phyloP scores from a whole-genome alignment of 805 yeast species.

The Zygosaccharomyces gambellarensis region DNA sequence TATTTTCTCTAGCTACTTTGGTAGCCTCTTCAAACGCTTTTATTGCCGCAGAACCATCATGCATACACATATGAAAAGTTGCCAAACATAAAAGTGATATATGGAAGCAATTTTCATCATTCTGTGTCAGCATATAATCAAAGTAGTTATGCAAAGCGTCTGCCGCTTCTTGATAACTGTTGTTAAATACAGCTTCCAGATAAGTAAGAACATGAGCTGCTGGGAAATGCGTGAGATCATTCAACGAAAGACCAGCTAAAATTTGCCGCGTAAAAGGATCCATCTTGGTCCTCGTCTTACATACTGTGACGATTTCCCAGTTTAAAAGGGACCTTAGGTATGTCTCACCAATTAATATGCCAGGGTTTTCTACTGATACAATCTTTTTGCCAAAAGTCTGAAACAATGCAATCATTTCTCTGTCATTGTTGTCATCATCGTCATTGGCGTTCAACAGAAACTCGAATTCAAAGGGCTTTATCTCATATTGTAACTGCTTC shows the following conservation, averaged over 20 bases:
- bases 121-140: constrained; percentile 69
- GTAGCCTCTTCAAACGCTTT: constrained; percentile 83
- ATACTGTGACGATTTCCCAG: constrained; percentile 18
- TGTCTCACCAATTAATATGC: constrained; percentile 8
- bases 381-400: not conserved
- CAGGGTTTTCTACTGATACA: not conserved
- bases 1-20: constrained; percentile 78
- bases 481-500: not conserved
- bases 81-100: constrained; percentile 72
- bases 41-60: constrained; percentile 62
- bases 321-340: constrained; percentile 25
- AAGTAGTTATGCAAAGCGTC: constrained; percentile 57
- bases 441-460: constrained; percentile 2
- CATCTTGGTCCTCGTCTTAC: constrained; percentile 3
- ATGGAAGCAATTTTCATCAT: constrained; percentile 63
- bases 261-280: constrained; percentile 6
- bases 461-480: constrained; percentile 1
- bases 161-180: constrained; percentile 36
- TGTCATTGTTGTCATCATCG: constrained; percentile 4
- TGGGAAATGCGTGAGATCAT: constrained; percentile 27
- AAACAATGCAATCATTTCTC: constrained; percentile 15
- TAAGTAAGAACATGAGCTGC: constrained; percentile 24
- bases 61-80: constrained; percentile 62
- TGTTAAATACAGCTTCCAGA: constrained; percentile 13
- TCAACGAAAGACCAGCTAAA: constrained; percentile 12